Evolutionary conservation across 2,329 filamentous ascomycete species (phyloP).

Genomic region (Alternaria dauci): DNA sequence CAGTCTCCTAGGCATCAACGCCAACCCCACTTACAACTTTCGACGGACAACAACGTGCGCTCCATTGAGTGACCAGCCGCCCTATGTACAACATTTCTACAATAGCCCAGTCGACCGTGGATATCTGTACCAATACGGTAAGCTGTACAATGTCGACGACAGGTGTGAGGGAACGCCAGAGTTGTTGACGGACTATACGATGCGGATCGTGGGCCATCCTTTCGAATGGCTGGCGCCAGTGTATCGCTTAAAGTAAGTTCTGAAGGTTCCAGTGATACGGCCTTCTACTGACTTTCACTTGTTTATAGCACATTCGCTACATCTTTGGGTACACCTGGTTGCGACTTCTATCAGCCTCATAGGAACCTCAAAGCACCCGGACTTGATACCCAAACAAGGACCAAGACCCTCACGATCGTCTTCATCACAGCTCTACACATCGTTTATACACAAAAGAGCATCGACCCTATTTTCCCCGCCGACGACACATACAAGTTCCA

Average conservation of each 20-base stretch:
- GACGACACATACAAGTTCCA: neutral
- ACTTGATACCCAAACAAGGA: neutral
- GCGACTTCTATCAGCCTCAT: neutral
- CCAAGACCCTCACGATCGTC: neutral
- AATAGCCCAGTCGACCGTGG: neutral
- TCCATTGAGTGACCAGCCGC: neutral
- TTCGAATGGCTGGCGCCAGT: neutral
- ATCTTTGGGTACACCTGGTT: neutral
- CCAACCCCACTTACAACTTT: neutral
- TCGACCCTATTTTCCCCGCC: neutral
- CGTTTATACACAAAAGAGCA: neutral
- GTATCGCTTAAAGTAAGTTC: neutral
- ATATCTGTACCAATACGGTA: neutral
- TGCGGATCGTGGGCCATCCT: neutral
- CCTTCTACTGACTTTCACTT: too few species aligned
- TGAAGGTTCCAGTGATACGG: too few species aligned
- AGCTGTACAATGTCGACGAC: neutral
- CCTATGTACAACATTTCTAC: neutral
- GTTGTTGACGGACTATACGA: neutral
- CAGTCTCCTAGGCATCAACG: neutral
- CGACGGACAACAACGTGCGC: neutral
- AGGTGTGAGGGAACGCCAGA: neutral
- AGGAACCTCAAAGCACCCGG: neutral
- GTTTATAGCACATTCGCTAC: neutral
- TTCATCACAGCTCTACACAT: neutral